Conservation (phyloP, 192 early-diverging fungal genomes). For the Coemansia sp. region DNA sequence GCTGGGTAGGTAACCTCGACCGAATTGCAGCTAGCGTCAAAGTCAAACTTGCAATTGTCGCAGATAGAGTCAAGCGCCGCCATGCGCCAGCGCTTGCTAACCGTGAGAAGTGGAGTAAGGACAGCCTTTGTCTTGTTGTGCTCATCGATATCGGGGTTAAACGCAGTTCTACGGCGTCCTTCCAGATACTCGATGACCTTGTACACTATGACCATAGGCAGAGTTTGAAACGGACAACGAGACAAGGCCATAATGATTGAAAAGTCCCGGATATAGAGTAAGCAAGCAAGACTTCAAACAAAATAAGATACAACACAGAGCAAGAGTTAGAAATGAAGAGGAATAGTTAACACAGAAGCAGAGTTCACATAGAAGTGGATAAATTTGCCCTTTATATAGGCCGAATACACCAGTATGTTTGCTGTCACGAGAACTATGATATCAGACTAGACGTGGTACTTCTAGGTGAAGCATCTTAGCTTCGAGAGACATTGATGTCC, state of each 20-base stretch:
- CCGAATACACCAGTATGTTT: neutral
- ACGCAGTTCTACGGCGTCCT: neutral
- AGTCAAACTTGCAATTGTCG: neutral
- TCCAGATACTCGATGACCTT: slow-evolving; percentile 2
- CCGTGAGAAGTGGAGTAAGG: neutral
- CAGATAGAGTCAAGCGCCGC: slow-evolving; percentile 7
- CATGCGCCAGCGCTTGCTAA: slow-evolving; percentile 5
- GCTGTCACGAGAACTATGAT: neutral
- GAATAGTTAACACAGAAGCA: no score
- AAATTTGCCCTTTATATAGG: neutral
- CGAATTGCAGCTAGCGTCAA: neutral
- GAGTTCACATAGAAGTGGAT: no score
- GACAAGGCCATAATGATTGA: neutral
- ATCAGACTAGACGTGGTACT: neutral
- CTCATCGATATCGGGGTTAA: neutral
- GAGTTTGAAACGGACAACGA: neutral
- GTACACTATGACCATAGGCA: neutral
- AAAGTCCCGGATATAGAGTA: neutral
- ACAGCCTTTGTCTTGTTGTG: neutral
- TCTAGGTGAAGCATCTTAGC: neutral
- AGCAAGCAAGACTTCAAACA: no score
- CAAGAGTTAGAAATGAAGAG: no score
- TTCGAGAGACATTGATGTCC: no score
- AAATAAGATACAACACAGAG: no score
- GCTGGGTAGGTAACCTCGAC: slow-evolving; percentile 2